Evolutionary conservation across 129 eudicot species (phyloP), one percentile per base, ranked within the genome.

Genomic region (Logfia minima): DNA sequence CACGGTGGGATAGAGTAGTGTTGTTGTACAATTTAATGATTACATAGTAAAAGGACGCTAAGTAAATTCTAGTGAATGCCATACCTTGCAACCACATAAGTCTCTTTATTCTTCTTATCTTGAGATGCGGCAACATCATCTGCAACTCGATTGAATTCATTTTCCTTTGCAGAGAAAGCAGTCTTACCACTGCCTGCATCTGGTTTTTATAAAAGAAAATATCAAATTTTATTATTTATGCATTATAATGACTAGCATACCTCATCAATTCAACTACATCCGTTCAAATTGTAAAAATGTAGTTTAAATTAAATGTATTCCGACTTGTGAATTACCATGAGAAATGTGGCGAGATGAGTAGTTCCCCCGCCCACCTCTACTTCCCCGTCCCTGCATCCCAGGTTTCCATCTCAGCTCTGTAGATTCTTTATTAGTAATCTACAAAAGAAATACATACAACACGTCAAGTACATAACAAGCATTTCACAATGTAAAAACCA

Each of bases 371-470:
- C 92, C 92, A 59, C 82, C 95, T 83, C 91, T 80, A 70, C 75
- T 87, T 52, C 86, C 87, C 79, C 90, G 76, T 22, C 89, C 88
- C 85, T 91, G 96, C 78, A 81, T 83, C 64, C 84, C 89, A 9
- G 92, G 80, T 79, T 87, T 93, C 98, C 96, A 84, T 74, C 84
- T 82, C 21, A 80, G 75, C 79, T 88, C 98, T 21, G 82, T 81
- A 31, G 89, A 21, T 75, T 93, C 98, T 84, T 88, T 91, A 72
- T 24, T 81, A 66, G 26, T 34, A 81, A 70, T 82, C 96, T 86
- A 89, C 68, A 87, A 56, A 68, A 37, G 37, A 34, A 21, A 48
- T 17, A 22, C 14, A 62, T 70, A 37, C 41, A 14, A 61, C 23
- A 70, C 63, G 29, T 51, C 24, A 75, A 65, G 13, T 10, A 17